Evolutionary conservation across 1,284 basidiomycete species (phyloP), one percentile per base, ranked within the genome.

Genomic region (Malassezia sp.): DNA sequence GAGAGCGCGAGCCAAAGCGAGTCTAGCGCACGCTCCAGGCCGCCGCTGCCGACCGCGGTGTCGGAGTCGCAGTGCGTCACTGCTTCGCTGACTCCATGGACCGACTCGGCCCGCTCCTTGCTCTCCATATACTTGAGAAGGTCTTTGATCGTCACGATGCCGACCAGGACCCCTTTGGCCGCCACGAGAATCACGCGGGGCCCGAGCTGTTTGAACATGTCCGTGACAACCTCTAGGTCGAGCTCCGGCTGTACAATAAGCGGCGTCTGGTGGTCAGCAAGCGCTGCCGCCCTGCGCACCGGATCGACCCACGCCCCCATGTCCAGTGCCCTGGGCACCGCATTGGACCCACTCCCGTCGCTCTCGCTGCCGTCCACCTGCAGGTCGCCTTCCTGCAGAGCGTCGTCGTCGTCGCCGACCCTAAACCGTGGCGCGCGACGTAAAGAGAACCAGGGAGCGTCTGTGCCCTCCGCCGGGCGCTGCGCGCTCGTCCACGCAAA

Each of bases 201-300:
- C 0, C 67, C 67, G 38, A 70, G 49, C 38, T 65, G 62, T 86
- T 93, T 63, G 33, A 53, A 70, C 49, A 70, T 52, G 89, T 89
- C 91, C 82, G 95, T 87, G 10, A 91, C 88, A 45, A 95, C 90
- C 71, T 97, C 91, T 31, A 97, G 75, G 1, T 89, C 87, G 52
- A 95, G 79, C 57, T 84, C 84, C 1, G 88, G 84, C n/a, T 86
- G 84, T 2, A 95, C 90, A 0, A 83, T 86, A 51, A 97, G 77
- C 1, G 90, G 88, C 0, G 86, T 91, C 1, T 55, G n/a, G n/a
- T 57, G 23, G 47, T 53, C 10, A 66, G 49, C 28, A 63, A 60
- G 20, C 63, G 49, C n/a, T n/a, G n/a, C n/a, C n/a, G n/a, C n/a
- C 7, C 27, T 8, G 14, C 27, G 27, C 14, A 28, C 27, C 84